Evolutionary conservation across 257 asterid species (phyloP).

Genomic region (Anisodus acutangulus): DNA sequence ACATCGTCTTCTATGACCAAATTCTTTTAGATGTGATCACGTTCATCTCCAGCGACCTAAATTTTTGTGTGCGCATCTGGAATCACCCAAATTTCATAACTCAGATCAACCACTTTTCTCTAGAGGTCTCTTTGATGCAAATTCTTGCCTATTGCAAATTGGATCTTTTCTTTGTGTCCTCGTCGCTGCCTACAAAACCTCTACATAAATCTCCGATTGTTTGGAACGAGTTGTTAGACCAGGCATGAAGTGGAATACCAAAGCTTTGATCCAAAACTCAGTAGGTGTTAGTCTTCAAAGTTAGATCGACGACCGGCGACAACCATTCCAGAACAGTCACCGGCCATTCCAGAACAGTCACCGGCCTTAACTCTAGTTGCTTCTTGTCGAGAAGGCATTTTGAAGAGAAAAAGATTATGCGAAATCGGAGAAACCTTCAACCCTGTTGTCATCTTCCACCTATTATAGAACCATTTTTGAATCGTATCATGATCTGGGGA

Average conservation of each 20-base stretch:
- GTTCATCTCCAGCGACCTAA: neutral
- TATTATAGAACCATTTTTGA: too few relatives aligned
- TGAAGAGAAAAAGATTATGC: too few relatives aligned
- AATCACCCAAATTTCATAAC: neutral
- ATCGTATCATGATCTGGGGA: too few relatives aligned
- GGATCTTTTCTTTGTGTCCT: too few relatives aligned
- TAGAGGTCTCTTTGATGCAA: neutral
- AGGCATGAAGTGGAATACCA: neutral
- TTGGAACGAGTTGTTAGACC: neutral
- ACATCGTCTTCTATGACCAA: too few relatives aligned
- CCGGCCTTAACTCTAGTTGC: neutral
- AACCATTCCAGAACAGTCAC: neutral
- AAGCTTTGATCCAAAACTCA: neutral
- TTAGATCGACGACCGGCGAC: neutral
- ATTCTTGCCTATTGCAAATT: too few relatives aligned
- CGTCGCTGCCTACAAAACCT: too few relatives aligned
- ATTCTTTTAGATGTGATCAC: neutral
- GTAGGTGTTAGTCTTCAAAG: too few relatives aligned
- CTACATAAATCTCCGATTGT: neutral
- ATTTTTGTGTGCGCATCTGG: neutral
- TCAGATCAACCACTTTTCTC: neutral
- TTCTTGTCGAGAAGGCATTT: too few relatives aligned
- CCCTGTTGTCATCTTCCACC: too few relatives aligned
- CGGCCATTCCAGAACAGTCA: neutral
- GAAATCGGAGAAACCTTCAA: too few relatives aligned